A percentile compares a stretch with the other conserved stretches of the same genome.
Evolutionary conservation across 805 yeast genomes (phyloP).

Genomic region (Saturnispora besseyi): DNA sequence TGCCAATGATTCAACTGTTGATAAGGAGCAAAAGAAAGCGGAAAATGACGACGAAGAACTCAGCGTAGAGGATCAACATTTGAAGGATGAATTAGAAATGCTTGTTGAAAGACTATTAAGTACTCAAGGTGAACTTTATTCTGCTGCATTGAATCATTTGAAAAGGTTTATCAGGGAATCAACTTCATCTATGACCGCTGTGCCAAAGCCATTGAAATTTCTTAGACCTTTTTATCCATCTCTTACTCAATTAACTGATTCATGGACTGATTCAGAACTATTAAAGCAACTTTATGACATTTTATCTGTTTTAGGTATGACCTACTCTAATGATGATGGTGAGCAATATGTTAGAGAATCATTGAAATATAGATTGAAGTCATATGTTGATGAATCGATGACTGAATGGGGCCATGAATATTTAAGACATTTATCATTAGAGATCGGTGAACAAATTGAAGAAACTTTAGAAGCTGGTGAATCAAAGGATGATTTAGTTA

Average conservation of each 20-base stretch:
- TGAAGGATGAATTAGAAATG: conserved; percentile 78
- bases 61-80: conserved; percentile 84
- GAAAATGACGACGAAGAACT: conserved; percentile 60
- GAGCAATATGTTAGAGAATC: conserved; percentile 52
- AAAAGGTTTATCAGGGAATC: conserved; percentile 79
- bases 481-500: conserved; percentile 33
- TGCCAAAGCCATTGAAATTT: conserved; percentile 95
- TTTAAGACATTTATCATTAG: conserved; percentile 89
- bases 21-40: conserved; percentile 12
- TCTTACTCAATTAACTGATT: conserved; percentile 55
- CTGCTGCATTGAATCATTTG: conserved; percentile 55
- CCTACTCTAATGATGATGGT: conserved; percentile 70
- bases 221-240: conserved; percentile 76
- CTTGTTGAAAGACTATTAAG: conserved; percentile 73
- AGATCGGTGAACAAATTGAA: conserved; percentile 82
- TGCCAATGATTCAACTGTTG: conserved; percentile 6
- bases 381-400: conserved; percentile 39
- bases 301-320: conserved; percentile 90
- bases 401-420: conserved; percentile 98
- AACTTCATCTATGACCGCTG: conserved; percentile 98
- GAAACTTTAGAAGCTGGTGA: conserved; percentile 32
- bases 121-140: conserved; percentile 42
- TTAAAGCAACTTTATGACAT: conserved; percentile 70
- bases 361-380: conserved; percentile 62
- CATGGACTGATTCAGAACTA: conserved; percentile 42